Conservation (phyloP, 345 rosid species). For the Populus simonii region DNA sequence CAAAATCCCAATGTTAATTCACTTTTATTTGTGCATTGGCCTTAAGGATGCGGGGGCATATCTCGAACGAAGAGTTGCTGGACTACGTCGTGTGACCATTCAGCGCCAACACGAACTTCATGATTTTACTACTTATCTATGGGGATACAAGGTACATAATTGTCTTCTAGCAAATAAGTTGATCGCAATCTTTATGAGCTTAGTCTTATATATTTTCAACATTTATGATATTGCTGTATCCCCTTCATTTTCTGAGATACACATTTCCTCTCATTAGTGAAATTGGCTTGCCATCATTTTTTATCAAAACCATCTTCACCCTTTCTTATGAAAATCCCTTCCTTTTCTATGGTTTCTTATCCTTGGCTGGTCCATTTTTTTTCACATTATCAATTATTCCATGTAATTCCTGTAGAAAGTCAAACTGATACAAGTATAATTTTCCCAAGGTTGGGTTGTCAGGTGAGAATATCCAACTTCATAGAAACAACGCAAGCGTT, state of each 20-base stretch:
- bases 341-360: background rate
- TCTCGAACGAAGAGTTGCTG: slow-evolving; percentile 50
- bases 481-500: slow-evolving; percentile 31
- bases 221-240: background rate
- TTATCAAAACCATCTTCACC: background rate
- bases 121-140: slow-evolving; percentile 37
- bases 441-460: slow-evolving; percentile 51
- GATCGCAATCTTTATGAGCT: background rate
- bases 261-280: background rate
- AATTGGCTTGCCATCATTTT: background rate
- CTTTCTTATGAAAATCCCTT: background rate
- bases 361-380: background rate
- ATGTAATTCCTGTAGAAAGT: background rate
- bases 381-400: background rate
- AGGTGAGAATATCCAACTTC: slow-evolving; percentile 52
- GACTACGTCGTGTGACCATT: slow-evolving; percentile 44
- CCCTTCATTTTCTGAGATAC: background rate
- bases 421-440: background rate
- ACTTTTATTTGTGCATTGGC: background rate
- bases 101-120: slow-evolving; percentile 11
- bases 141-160: slow-evolving; percentile 61
- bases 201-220: background rate
- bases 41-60: slow-evolving; percentile 36
- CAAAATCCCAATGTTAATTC: background rate
- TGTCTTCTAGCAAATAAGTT: background rate